A percentile compares a stretch with the other conserved stretches of the same genome.
These are phyloP conservation scores for Kregervanrija delftensis DNA, from an alignment of 805 yeast genomes.

Conservation along the genomic window DNA sequence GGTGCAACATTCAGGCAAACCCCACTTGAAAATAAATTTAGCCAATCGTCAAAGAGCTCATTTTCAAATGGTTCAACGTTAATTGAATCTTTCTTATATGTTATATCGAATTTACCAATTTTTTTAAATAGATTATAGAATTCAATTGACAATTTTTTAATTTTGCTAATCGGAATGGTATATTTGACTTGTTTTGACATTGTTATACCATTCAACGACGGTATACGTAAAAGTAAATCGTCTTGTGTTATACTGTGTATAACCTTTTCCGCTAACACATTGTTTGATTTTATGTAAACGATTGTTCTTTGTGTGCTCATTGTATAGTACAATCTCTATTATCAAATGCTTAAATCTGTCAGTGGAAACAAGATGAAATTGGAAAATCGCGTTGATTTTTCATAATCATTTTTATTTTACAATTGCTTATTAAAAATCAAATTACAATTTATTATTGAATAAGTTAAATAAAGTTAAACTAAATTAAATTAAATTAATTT, in stretches of 20 bases:
- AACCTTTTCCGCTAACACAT: background rate
- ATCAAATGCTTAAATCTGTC: too few relatives aligned
- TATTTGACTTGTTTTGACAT: conserved; percentile 9
- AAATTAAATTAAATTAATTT: background rate
- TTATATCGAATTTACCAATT: conserved; percentile 1
- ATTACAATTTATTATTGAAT: background rate
- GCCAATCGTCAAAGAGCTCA: too few relatives aligned
- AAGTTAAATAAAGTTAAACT: background rate
- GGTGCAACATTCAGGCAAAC: conserved; percentile 22
- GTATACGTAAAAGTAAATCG: conserved; percentile 9
- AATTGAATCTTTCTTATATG: background rate
- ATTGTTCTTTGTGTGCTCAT: too few relatives aligned
- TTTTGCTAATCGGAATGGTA: conserved; percentile 1
- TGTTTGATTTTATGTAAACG: too few relatives aligned
- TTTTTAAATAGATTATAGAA: background rate
- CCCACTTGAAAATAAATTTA: too few relatives aligned
- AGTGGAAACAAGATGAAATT: too few relatives aligned
- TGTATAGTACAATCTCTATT: too few relatives aligned
- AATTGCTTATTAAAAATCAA: background rate
- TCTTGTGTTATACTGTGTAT: conserved; percentile 9
- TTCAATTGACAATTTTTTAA: background rate
- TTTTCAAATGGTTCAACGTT: too few relatives aligned
- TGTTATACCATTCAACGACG: conserved; percentile 9
- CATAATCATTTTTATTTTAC: background rate
- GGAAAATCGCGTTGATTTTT: too few relatives aligned